Evolutionary conservation across 495 filamentous ascomycete genomes (phyloP).

Genomic region (Neurospora intermedia): DNA sequence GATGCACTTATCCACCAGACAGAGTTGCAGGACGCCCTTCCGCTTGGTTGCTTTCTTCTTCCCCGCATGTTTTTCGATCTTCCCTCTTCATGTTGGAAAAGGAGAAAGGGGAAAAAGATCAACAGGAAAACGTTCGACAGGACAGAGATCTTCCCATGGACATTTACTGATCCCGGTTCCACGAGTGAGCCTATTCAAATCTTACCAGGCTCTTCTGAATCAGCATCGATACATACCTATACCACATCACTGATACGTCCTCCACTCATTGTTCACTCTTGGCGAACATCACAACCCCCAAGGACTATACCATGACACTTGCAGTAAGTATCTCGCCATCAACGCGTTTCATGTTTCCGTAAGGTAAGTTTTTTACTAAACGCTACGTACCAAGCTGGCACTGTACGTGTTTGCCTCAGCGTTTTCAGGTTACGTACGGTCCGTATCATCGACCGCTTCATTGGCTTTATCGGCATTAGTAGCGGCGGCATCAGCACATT

Average conservation of each 20-base stretch:
- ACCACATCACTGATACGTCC: not conserved
- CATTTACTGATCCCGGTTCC: not conserved
- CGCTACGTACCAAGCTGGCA: not conserved
- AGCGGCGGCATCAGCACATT: not conserved
- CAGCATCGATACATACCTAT: not conserved
- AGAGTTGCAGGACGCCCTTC: not conserved
- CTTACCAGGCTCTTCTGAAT: not conserved
- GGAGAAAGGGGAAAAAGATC: not conserved
- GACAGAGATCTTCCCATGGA: not conserved
- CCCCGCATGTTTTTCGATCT: not conserved
- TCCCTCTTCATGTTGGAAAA: not conserved
- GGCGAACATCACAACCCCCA: not conserved
- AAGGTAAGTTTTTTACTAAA: not conserved
- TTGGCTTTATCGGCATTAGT: not conserved
- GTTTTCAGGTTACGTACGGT: not conserved
- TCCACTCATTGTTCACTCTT: not conserved
- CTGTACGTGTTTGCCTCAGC: not conserved
- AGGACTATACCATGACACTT: not conserved
- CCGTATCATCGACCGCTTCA: not conserved
- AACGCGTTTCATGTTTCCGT: not conserved
- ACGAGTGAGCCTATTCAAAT: not conserved
- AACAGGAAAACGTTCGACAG: not conserved
- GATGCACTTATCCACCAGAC: not conserved
- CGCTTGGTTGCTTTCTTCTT: not conserved
- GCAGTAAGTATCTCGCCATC: not conserved